Evolutionary conservation across 805 yeast genomes (phyloP).

Genomic region (Pichia phayaonensis): DNA sequence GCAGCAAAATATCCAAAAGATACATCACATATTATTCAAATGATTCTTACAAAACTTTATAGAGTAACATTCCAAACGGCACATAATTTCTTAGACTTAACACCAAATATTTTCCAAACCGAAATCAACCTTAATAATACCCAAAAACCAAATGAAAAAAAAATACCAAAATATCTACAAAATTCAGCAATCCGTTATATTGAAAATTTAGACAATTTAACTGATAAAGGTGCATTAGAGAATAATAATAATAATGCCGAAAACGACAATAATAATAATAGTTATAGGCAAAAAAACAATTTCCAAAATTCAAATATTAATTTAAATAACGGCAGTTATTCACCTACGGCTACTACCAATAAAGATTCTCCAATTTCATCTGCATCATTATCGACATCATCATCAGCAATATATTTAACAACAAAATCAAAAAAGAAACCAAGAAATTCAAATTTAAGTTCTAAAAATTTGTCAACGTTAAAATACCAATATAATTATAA

Average conservation of each 20-base stretch:
- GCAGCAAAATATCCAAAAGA: constrained; percentile 76
- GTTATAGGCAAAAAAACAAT: constrained; percentile 1
- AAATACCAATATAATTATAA: neutral
- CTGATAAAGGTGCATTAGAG: neutral
- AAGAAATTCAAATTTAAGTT: neutral
- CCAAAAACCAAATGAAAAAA: constrained; percentile 28
- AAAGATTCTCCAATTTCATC: neutral
- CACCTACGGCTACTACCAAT: neutral
- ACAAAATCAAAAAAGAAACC: neutral
- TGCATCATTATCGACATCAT: neutral
- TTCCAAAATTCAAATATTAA: neutral
- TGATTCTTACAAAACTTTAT: constrained; percentile 78
- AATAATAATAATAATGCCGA: neutral
- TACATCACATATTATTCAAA: constrained; percentile 89
- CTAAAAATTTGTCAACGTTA: constrained; percentile 2
- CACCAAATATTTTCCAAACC: constrained; percentile 70
- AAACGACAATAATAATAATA: no score
- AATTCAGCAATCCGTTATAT: constrained; percentile 26
- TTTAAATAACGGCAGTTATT: neutral
- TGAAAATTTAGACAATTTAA: neutral
- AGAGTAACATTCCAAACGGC: constrained; percentile 90
- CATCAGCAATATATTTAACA: neutral
- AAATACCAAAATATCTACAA: constrained; percentile 57
- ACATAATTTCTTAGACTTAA: constrained; percentile 77
- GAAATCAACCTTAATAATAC: constrained; percentile 56